Base-by-base conservation (phyloP, 148 eudicot species). In the Simmondsia chinensis region DNA sequence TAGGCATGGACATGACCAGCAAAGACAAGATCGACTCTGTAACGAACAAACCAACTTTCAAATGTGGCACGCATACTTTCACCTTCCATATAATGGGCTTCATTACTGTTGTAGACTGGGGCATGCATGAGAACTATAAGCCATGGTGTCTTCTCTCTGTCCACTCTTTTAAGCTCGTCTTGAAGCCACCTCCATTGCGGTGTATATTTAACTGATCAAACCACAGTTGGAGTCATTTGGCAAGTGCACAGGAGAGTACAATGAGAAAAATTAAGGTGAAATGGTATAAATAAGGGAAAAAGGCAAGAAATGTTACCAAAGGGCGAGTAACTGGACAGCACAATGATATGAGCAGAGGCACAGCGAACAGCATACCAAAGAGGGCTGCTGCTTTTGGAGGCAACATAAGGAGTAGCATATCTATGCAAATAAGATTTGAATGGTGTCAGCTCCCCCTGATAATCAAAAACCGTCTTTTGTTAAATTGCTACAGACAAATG, bases 1-100 rank as follows among this genome's bases (percentile, higher is more conserved):
- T 82, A 86, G 25, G 93, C 96, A 63, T 86, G 96, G 38, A 86
- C 96, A 50, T 86, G 96, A 48, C 96, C 96, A 31, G 96, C 77
- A 52, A 82, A 82, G 48, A 87, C 53, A n/a, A 87, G 39, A 54
- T 87, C 96, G 60, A 87, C 96, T 74, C 60, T 79, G 74, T 79
- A 50, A 26, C 59, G 45, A 33, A 80, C 74, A 76, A 87, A 87
- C 81, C 87, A 83, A 28, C 67, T 52, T 74, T 87, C 96, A 15
- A 65, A 82, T 33, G 60, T 79, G 20, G 55, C 60, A 42, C 88
- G 67, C 96, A 87, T 82, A 54, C 84, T 79, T 56, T 87, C 96
- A 12, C 94, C 94, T 54, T 87, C 96, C 94, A 73, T 79, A 62
- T 65, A 87, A 61, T 87, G 96, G 21, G 63, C 77, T 29, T 60